These are phyloP conservation scores for Trametes cubensis DNA, from an alignment of 768 basidiomycete species.

Conservation along the genomic window DNA sequence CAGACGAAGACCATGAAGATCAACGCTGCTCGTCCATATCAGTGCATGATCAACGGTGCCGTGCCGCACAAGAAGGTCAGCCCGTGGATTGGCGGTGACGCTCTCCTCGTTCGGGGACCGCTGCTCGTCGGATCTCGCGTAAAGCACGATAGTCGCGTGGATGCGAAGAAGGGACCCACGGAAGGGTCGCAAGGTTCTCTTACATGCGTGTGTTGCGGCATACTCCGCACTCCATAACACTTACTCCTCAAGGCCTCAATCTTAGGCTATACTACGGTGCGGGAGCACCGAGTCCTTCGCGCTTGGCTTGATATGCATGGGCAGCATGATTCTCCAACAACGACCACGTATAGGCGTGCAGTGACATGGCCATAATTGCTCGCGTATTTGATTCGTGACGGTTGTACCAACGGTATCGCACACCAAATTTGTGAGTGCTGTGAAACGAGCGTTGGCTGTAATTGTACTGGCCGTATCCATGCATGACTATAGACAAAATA, in stretches of 20 bases:
- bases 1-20: neutral
- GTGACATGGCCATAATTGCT: neutral
- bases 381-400: neutral
- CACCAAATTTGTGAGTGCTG: too few relatives aligned
- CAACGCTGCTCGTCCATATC: constrained; percentile 10
- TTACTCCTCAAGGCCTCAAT: too few relatives aligned
- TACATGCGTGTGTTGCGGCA: neutral
- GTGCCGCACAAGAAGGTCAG: neutral
- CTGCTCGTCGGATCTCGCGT: constrained; percentile 6
- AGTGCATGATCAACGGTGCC: constrained; percentile 11
- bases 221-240: neutral
- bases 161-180: neutral
- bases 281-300: too few relatives aligned
- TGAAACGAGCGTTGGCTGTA: too few relatives aligned
- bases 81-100: neutral
- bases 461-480: too few relatives aligned
- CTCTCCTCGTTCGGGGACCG: neutral
- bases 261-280: too few relatives aligned
- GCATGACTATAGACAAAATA: too few relatives aligned
- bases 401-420: too few relatives aligned
- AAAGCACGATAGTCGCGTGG: constrained; percentile 10
- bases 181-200: constrained; percentile 2
- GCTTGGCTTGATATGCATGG: too few relatives aligned
- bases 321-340: too few relatives aligned
- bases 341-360: neutral